Evolutionary conservation across 371 early-diverging fungal species (phyloP).

Genomic region (Mortierella sp.): DNA sequence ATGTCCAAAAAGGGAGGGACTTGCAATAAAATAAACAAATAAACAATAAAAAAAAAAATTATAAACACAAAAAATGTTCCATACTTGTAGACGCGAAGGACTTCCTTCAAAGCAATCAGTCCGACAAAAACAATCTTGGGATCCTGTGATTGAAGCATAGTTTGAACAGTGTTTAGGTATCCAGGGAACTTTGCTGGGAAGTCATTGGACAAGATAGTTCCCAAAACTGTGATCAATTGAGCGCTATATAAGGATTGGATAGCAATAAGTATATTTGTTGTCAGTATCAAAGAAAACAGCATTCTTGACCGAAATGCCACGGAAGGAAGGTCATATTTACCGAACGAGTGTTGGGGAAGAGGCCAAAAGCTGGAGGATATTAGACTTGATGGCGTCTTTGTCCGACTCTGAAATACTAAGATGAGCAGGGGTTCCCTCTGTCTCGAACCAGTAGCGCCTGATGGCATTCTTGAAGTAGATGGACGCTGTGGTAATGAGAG

Average conservation of each 20-base stretch:
- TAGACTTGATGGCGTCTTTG: constrained; percentile 72
- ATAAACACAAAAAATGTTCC: constrained; percentile 23
- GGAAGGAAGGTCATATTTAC: constrained; percentile 9
- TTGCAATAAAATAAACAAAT: neutral
- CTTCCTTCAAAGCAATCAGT: constrained; percentile 80
- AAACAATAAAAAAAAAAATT: neutral
- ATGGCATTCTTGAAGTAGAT: constrained; percentile 95
- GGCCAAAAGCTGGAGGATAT: constrained; percentile 82
- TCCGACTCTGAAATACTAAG: constrained; percentile 77
- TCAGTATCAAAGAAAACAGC: too few relatives aligned
- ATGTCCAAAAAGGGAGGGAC: neutral
- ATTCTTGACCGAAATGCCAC: neutral
- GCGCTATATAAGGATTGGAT: constrained; percentile 58
- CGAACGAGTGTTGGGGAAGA: constrained; percentile 64
- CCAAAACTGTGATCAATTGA: constrained; percentile 80
- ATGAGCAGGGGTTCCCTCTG: constrained; percentile 50
- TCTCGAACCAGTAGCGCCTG: constrained; percentile 77
- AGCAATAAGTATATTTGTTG: too few relatives aligned
- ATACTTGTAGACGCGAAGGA: constrained; percentile 85
- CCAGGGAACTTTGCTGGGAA: constrained; percentile 88
- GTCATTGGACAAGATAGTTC: constrained; percentile 76
- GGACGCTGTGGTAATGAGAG: constrained; percentile 68
- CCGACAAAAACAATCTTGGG: constrained; percentile 77
- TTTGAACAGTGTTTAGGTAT: constrained; percentile 74
- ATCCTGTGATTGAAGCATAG: constrained; percentile 75